phyloP scores from a whole-genome alignment of 2,329 filamentous ascomycete genomes.

The Penicillium capsulatum region DNA sequence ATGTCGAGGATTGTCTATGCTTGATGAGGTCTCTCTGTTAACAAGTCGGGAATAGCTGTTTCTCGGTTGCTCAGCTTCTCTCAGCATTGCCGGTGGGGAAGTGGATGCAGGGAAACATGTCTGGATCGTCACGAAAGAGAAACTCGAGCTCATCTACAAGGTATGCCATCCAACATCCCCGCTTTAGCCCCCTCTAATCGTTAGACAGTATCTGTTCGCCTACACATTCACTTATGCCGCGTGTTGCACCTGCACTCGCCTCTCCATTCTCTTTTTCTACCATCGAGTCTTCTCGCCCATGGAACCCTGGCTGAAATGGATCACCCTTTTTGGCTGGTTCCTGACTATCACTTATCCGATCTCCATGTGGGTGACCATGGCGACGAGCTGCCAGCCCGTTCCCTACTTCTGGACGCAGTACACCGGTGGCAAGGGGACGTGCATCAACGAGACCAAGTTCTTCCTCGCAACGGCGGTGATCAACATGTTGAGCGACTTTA shows the following conservation, averaged over 20 bases:
- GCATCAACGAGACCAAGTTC: conserved; percentile 8
- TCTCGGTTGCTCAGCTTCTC: not conserved
- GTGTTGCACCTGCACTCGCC: not conserved
- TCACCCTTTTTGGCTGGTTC: not conserved
- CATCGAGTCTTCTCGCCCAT: conserved; percentile 3
- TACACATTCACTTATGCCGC: conserved; percentile 3
- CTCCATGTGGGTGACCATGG: conserved; percentile 12
- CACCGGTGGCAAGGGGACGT: conserved; percentile 4
- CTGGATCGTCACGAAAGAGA: conserved; percentile 4
- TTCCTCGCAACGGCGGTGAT: conserved; percentile 9
- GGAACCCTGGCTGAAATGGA: conserved; percentile 4
- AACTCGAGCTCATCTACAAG: too few relatives aligned
- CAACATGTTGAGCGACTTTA: conserved; percentile 12
- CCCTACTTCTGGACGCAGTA: conserved; percentile 18
- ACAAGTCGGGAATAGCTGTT: too few relatives aligned
- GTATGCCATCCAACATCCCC: too few relatives aligned
- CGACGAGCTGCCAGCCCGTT: conserved; percentile 9
- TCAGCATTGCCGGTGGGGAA: conserved; percentile 8
- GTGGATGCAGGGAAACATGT: conserved; percentile 12
- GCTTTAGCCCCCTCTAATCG: not conserved
- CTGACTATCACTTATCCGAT: conserved; percentile 10
- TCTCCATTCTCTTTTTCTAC: conserved; percentile 8
- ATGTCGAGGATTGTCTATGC: too few relatives aligned
- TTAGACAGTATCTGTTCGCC: conserved; percentile 2
- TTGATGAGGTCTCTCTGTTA: too few relatives aligned